Evolutionary conservation across 257 asterid genomes (phyloP).

Genomic region (Nicotiana tomentosiformis): DNA sequence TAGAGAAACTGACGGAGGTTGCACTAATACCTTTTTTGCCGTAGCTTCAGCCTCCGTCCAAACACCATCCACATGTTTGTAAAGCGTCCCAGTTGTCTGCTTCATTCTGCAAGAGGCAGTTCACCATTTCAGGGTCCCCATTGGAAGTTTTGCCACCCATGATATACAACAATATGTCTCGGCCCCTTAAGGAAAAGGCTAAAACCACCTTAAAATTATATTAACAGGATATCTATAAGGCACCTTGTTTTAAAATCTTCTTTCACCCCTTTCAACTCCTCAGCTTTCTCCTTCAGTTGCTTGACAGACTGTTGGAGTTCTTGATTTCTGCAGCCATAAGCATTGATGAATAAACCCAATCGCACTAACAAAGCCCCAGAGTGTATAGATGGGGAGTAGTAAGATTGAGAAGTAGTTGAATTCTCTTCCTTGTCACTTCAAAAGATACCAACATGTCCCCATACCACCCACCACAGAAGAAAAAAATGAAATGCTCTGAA

Average conservation of each 20-base stretch:
- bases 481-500: not conserved
- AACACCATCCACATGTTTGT: conserved; percentile 85
- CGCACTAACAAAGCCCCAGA: not conserved
- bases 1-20: not conserved
- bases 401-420: not conserved
- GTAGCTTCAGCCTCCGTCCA: conserved; percentile 88
- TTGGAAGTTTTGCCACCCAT: conserved; percentile 84
- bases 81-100: conserved; percentile 88
- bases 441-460: not conserved
- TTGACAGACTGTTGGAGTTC: conserved; percentile 69
- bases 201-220: conserved; percentile 11
- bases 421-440: not conserved
- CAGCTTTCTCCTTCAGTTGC: conserved; percentile 75
- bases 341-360: conserved; percentile 6
- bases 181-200: conserved; percentile 47
- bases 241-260: conserved; percentile 84
- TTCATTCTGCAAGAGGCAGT: conserved; percentile 98
- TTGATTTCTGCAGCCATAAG: conserved; percentile 43
- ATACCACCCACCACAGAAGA: not conserved
- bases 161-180: conserved; percentile 98
- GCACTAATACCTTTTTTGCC: conserved; percentile 64
- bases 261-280: conserved; percentile 58
- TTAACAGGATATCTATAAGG: conserved; percentile 9
- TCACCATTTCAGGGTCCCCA: conserved; percentile 91
- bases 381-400: not conserved